phyloP scores from a whole-genome alignment of 1,139 yeast species.

The Suzukiozyma palmioleophila region DNA sequence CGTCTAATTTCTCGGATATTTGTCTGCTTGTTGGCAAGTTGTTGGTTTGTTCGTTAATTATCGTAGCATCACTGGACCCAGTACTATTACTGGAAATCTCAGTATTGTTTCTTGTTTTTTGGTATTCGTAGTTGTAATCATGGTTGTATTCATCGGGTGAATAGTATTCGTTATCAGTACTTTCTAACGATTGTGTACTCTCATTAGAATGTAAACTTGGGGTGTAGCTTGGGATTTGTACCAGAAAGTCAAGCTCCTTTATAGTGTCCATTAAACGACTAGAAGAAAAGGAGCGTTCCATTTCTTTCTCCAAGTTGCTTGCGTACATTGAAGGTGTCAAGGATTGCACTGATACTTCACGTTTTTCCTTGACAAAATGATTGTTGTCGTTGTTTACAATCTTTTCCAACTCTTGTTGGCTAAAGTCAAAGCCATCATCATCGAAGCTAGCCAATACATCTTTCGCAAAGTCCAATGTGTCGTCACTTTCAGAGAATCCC shows the following conservation, averaged over 20 bases:
- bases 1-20: background rate
- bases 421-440: background rate
- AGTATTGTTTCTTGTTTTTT: background rate
- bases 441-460: background rate
- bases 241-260: background rate
- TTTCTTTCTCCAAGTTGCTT: slow-evolving; percentile 26
- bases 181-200: slow-evolving; percentile 12
- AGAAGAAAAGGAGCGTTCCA: slow-evolving; percentile 12
- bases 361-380: background rate
- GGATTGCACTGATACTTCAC: slow-evolving; percentile 23
- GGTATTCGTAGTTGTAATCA: slow-evolving; percentile 14
- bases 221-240: background rate
- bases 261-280: background rate
- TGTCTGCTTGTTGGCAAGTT: background rate
- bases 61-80: slow-evolving; percentile 31
- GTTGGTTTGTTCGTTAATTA: slow-evolving; percentile 17
- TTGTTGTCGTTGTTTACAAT: background rate
- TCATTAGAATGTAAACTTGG: slow-evolving; percentile 3
- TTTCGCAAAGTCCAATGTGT: background rate
- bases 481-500: background rate
- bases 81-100: slow-evolving; percentile 1
- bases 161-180: slow-evolving; percentile 31
- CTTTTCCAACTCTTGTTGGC: background rate
- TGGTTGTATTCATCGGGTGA: slow-evolving; percentile 28
- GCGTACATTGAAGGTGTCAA: slow-evolving; percentile 28